Base-by-base conservation (phyloP, 2,329 filamentous ascomycete species). In the Aspergillus vadensis region DNA sequence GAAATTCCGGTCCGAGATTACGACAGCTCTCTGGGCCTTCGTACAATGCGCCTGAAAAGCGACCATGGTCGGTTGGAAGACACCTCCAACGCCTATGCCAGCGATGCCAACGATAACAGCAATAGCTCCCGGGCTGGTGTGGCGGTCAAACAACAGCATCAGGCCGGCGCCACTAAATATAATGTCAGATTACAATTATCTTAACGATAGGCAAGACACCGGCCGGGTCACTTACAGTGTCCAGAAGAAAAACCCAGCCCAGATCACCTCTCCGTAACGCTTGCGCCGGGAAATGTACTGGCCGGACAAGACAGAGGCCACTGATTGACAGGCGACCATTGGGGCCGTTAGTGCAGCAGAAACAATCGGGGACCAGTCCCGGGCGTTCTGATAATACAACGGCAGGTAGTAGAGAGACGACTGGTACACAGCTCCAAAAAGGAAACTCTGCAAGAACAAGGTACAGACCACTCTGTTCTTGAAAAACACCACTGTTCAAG, bases 1-100 rank as follows among this genome's bases (percentile, higher is more conserved):
- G 68, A 88, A 88, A 65, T 89, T 89, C 1, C 86, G 80, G 55
- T 83, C 82, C 2, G 84, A 85, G 38, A 87, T 88, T 19, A 87
- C 82, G 1, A 88, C 83, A 0, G 87, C 86, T 19, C 86, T 80
- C 47, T 88, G 82, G 0, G 80, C 74, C 68, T 85, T 85, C 1
- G 79, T 76, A 21, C 80, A 82, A 69, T 88, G 84, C 0, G 85
- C 83, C 68, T 87, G 85, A 14, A 85, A 70, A 1, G 85, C 86
- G 5, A 88, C 80, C 0, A 88, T 76, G 0, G 79, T 81, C 4
- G 82, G 81, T 60, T 84, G 82, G 63, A 83, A 82, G 5, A 79
- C 76, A 60, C 77, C 79, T 1, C 86, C 86, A 0, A 86, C 75
- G 9, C 85, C 85, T 2, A 81, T 68, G 2, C 85, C 82, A 32